Percentiles rank a stretch among this genome's conserved stretches.
Evolutionary conservation across 1,284 basidiomycete genomes (phyloP).

Genomic region (Cryptococcus depauperatus): DNA sequence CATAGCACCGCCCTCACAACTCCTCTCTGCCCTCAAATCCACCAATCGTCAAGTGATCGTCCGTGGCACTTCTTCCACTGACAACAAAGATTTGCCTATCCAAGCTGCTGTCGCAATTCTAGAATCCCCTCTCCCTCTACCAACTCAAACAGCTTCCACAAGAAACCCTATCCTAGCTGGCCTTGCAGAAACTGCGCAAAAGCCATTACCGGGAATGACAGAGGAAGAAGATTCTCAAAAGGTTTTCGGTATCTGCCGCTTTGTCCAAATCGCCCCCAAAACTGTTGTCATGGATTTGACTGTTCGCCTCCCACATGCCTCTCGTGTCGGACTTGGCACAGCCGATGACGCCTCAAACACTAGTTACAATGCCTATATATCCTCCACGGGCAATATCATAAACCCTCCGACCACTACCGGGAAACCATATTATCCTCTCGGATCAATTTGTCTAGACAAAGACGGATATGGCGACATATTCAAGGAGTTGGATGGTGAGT

Average conservation of each 20-base stretch:
- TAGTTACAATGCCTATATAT: slow-evolving; percentile 35
- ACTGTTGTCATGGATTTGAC: slow-evolving; percentile 44
- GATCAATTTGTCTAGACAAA: slow-evolving; percentile 36
- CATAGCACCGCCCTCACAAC: slow-evolving; percentile 42
- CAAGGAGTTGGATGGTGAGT: slow-evolving; percentile 41
- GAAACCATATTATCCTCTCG: slow-evolving; percentile 27
- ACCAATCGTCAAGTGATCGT: slow-evolving; percentile 47
- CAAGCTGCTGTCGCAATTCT: slow-evolving; percentile 45
- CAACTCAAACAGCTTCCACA: slow-evolving; percentile 21
- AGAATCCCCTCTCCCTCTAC: slow-evolving; percentile 41
- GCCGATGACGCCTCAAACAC: neutral
- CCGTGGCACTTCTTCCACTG: slow-evolving; percentile 37
- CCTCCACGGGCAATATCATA: slow-evolving; percentile 41
- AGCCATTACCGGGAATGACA: slow-evolving; percentile 31
- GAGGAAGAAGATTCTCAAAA: slow-evolving; percentile 41
- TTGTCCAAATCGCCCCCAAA: slow-evolving; percentile 43
- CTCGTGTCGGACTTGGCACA: slow-evolving; percentile 16
- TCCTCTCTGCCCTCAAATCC: slow-evolving; percentile 42
- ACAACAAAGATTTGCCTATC: slow-evolving; percentile 17
- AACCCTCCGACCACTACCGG: slow-evolving; percentile 43
- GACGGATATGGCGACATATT: slow-evolving; percentile 46
- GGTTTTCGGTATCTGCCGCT: slow-evolving; percentile 45
- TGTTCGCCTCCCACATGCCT: slow-evolving; percentile 35
- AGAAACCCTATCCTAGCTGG: slow-evolving; percentile 20
- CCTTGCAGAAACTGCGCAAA: neutral